Evolutionary conservation across 305 asterid species (phyloP), one percentile per base, ranked within the genome.

Genomic region (Fraxinus ornus): DNA sequence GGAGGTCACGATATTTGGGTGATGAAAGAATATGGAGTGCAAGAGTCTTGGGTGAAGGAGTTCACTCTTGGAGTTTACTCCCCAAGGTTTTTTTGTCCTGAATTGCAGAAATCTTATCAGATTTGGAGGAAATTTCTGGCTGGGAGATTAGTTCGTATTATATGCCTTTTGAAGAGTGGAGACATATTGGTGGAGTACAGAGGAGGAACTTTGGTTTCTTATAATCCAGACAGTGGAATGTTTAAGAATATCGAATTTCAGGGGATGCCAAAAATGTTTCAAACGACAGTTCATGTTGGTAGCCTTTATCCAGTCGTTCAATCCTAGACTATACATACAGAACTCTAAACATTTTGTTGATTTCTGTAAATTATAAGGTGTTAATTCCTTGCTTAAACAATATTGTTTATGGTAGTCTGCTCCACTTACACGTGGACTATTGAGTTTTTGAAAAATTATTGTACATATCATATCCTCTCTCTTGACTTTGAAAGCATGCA

Each of bases 11-110:
- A 83, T 39, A 49, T 90, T 4, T 90, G 91, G 90, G 52, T 84
- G 1, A 90, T 91, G 95, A 86, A 83, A 62, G 86, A 84, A n/a
- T 89, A 90, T 24, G 85, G 85, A 26, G 85, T 52, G 76, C 70
- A 55, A 62, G 90, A 85, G 24, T 88, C 93, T 32, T 90, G 93
- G 94, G 75, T 79, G 41, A 89, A 84, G 71, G 39, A 13, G 76
- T 84, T 79, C 26, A 75, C 7, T 26, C 72, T 90, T 39, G 89
- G 88, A 60, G 79, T 13, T 17, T 55, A 87, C 79, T 22, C 66
- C 55, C 85, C 90, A 0, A 76, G 15, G 37, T 80, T 26, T 66
- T 10, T 83, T 3, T 68, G 83, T 47, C 74, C 75, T 49, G 75
- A 78, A 30, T 3, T 81, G 83, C 86, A 80, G 33, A 24, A 44